Evolutionary conservation across 2,329 filamentous ascomycete genomes (phyloP).

Genomic region (Sporothrix mexicana): DNA sequence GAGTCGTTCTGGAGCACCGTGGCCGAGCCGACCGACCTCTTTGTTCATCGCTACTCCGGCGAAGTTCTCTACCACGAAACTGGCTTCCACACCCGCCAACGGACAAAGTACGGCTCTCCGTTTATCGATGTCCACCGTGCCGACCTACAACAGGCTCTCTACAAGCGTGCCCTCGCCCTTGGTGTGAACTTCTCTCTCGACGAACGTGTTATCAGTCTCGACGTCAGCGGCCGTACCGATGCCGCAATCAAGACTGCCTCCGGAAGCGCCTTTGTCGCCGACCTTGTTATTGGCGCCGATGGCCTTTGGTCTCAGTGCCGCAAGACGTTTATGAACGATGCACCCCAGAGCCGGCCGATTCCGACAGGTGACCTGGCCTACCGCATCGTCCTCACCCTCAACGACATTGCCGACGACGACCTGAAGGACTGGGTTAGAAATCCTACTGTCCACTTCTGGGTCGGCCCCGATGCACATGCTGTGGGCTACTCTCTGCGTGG

Average conservation of each 20-base stretch:
- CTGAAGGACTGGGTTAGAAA: constrained; percentile 41
- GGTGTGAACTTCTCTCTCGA: constrained; percentile 36
- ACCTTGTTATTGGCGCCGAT: constrained; percentile 40
- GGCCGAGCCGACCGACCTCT: neutral
- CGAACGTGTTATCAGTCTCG: neutral
- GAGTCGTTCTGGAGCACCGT: neutral
- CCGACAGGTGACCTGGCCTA: constrained; percentile 46
- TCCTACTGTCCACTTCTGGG: constrained; percentile 43
- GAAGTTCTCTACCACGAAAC: neutral
- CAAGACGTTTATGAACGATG: constrained; percentile 36
- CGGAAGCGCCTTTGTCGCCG: constrained; percentile 30
- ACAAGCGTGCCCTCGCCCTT: constrained; percentile 38
- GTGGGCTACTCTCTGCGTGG: constrained; percentile 43
- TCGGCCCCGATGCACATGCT: constrained; percentile 43
- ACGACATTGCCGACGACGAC: constrained; percentile 39
- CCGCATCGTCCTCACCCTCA: constrained; percentile 42
- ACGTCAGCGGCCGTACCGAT: neutral
- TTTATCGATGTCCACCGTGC: constrained; percentile 47
- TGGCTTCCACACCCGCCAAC: neutral
- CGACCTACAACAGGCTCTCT: constrained; percentile 43
- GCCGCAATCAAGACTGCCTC: constrained; percentile 38
- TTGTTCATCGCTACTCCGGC: neutral
- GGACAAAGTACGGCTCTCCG: constrained; percentile 39
- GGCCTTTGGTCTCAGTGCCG: constrained; percentile 42
- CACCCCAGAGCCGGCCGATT: constrained; percentile 35